Evolutionary conservation across 305 asterid species (phyloP), one percentile per base, ranked within the genome.

Genomic region (Fraxinus angustifolia): DNA sequence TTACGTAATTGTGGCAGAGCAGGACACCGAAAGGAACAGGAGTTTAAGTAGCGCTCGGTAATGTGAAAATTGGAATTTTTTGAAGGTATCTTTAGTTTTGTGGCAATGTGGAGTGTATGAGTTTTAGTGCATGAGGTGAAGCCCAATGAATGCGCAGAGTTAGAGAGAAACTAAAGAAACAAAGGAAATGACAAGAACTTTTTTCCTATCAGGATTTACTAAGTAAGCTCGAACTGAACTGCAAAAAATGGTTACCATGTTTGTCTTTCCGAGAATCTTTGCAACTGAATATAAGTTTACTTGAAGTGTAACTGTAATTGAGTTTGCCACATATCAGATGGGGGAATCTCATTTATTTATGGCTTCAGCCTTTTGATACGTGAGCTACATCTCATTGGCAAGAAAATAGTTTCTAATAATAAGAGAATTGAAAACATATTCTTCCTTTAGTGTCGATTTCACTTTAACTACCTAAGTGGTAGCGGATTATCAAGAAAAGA

Each of bases 291-390:
- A 21, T 62, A 19, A 62, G 1, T 21, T 8, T 21, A 50, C 23
- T 48, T n/a, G 62, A 50, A 50, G 23, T 50, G 62, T 50, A 50
- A 50, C 62, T 50, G 7, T 50, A 21, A 21, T 19, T 21, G 31
- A 62, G 5, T 12, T 45, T 45, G 17, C 17, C 56, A 23, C 33
- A 8, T 10, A 7, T 62, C 16, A 19, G 14, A 62, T 7, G 70
- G 33, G 31, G 23, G 67, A 19, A 21, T 8, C 71, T 7, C 33
- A 21, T 21, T 60, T 60, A 60, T 62, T 42, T 17, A 38, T 30
- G 60, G 83, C 67, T 67, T 83, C 84, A 31, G 14, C 56, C 68
- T 14, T 65, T 65, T 67, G 6, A 23, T 71, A 78, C 80, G 30
- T 79, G 82, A 53, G 80, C 76, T 72, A 23, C 80, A 82, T 35